A percentile compares a stretch with the other conserved stretches of the same genome.
These are phyloP conservation scores for Hondaea fermentalgiana DNA, from an alignment of 108 stramenopile species.

Conservation along the genomic window DNA sequence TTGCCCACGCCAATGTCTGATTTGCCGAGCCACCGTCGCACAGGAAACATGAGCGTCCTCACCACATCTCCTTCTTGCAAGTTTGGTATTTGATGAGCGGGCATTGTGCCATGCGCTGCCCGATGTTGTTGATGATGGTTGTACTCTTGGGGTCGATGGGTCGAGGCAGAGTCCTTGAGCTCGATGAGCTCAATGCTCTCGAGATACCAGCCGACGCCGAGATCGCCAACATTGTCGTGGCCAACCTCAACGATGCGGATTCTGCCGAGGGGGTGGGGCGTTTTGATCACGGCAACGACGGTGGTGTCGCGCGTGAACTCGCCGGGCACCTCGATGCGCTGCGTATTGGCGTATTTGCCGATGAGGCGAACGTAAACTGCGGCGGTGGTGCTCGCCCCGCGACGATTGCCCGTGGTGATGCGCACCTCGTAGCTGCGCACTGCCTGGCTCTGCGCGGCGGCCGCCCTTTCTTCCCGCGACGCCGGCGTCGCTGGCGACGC, in stretches of 20 bases:
- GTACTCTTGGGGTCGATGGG: background rate
- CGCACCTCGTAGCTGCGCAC: background rate
- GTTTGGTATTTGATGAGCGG: too few relatives aligned
- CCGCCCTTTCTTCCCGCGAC: background rate
- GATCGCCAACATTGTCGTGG: background rate
- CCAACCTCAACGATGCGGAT: background rate
- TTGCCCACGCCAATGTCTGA: background rate
- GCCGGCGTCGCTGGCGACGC: background rate
- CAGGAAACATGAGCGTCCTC: background rate
- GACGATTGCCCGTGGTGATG: background rate
- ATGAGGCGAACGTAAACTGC: background rate
- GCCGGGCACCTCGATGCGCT: background rate
- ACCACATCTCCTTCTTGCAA: background rate
- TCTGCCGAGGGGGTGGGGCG: background rate
- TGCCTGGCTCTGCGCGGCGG: background rate
- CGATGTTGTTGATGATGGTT: too few relatives aligned
- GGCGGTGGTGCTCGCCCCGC: background rate
- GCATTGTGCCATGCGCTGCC: too few relatives aligned
- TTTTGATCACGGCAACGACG: background rate
- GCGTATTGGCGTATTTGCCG: background rate
- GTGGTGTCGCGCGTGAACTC: background rate
- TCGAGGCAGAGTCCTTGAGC: background rate
- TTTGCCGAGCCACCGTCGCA: slow-evolving; percentile 10
- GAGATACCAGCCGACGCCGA: background rate
- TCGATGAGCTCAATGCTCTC: background rate